Conservation (phyloP, 2,329 filamentous ascomycete species). For the Penicillium concentricum region DNA sequence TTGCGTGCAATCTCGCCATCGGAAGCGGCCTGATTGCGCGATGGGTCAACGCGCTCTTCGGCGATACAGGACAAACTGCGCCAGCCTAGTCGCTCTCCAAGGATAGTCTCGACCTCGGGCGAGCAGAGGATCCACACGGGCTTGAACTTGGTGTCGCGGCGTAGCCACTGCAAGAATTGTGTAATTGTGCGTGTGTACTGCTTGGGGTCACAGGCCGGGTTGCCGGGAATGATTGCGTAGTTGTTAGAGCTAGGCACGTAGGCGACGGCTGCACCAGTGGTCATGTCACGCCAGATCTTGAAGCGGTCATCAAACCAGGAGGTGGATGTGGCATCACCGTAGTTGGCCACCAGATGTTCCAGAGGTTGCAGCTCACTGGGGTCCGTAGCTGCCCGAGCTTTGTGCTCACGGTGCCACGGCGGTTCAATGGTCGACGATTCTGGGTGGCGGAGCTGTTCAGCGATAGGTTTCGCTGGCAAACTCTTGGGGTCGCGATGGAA, state of each 20-base stretch:
- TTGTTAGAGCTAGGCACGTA: constrained; percentile 71
- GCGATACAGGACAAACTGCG: constrained; percentile 83
- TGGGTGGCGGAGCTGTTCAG: constrained; percentile 72
- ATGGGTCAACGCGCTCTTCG: constrained; percentile 80
- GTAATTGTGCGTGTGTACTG: constrained; percentile 74
- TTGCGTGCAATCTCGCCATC: constrained; percentile 70
- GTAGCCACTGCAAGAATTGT: constrained; percentile 73
- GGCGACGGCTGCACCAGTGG: constrained; percentile 78
- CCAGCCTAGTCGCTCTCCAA: constrained; percentile 80
- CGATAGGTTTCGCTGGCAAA: constrained; percentile 65
- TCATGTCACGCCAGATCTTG: constrained; percentile 77
- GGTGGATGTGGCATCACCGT: constrained; percentile 90
- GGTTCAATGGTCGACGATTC: constrained; percentile 79
- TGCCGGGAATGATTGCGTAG: constrained; percentile 80
- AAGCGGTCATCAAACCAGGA: constrained; percentile 91
- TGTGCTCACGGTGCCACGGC: constrained; percentile 53
- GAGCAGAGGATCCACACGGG: constrained; percentile 91
- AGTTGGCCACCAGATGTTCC: constrained; percentile 89
- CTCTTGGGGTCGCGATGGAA: constrained; percentile 89
- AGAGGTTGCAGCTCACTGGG: constrained; percentile 65
- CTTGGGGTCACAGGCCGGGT: constrained; percentile 76
- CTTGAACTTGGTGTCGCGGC: constrained; percentile 68
- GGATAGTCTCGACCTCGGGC: constrained; percentile 71
- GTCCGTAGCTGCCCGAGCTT: constrained; percentile 43
- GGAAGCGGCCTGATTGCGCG: constrained; percentile 64